phyloP scores from a whole-genome alignment of 2,329 filamentous ascomycete genomes.

The Apiospora malaysiana region DNA sequence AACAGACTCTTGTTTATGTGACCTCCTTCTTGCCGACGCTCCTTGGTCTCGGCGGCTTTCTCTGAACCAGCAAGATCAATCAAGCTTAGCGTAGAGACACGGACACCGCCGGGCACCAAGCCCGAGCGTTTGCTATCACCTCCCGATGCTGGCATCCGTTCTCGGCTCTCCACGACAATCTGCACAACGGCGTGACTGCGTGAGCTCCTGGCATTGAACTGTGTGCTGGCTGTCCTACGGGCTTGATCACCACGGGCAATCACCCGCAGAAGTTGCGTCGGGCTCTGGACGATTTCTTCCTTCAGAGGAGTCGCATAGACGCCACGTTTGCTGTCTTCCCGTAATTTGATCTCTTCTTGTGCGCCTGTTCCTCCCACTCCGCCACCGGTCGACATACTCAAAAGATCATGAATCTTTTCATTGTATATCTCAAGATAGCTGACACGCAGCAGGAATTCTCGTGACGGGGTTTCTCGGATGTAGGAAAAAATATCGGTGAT shows the following conservation, averaged over 20 bases:
- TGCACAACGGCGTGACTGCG: constrained; percentile 98
- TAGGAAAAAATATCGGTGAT: constrained; percentile 99
- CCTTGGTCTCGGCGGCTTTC: constrained; percentile 93
- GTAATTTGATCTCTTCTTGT: constrained; percentile 95
- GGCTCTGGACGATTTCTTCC: constrained; percentile 98
- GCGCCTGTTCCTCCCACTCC: constrained; percentile 55
- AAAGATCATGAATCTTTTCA: constrained; percentile 92
- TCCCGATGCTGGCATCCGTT: constrained; percentile 68
- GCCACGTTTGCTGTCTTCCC: constrained; percentile 94
- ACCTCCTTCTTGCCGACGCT: constrained; percentile 89
- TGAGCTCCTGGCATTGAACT: constrained; percentile 96
- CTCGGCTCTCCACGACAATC: constrained; percentile 96
- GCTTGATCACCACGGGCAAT: constrained; percentile 94
- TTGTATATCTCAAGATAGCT: constrained; percentile 99
- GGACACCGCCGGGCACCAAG: constrained; percentile 83
- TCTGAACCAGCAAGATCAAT: constrained; percentile 98
- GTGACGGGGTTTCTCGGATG: constrained; percentile 92
- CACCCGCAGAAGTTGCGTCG: constrained; percentile 90
- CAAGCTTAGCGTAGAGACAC: constrained; percentile 91
- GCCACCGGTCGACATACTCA: constrained; percentile 73
- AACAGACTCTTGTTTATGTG: constrained; percentile 99
- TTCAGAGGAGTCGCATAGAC: constrained; percentile 96
- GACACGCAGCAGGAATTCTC: constrained; percentile 92
- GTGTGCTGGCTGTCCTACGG: constrained; percentile 88
- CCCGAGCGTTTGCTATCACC: constrained; percentile 70